Evolutionary conservation across 2,329 filamentous ascomycete species (phyloP).

Genomic region (Chlorencoelia australis): DNA sequence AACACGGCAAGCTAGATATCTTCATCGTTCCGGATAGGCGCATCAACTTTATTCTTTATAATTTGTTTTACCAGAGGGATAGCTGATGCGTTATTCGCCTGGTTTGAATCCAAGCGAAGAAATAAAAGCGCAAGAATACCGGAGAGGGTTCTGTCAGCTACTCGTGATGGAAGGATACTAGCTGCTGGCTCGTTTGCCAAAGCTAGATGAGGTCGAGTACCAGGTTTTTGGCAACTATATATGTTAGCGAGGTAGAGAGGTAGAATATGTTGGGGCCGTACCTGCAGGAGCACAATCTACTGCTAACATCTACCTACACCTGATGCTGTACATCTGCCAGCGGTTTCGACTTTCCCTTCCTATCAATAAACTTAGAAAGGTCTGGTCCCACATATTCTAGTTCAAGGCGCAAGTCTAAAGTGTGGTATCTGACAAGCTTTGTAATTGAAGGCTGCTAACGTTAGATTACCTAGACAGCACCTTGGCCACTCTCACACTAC

Average conservation of each 20-base stretch:
- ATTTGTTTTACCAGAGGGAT: constrained; percentile 13
- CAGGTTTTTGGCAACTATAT: constrained; percentile 2
- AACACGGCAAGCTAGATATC: constrained; percentile 13
- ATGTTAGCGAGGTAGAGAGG: constrained; percentile 2
- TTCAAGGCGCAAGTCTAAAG: constrained; percentile 6
- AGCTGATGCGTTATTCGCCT: constrained; percentile 10
- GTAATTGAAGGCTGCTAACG: constrained; percentile 8
- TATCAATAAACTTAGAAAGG: constrained; percentile 8
- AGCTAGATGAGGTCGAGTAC: constrained; percentile 5
- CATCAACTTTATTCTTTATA: constrained; percentile 11
- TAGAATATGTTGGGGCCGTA: constrained; percentile 5
- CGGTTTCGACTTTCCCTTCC: constrained; percentile 5
- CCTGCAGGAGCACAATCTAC: constrained; percentile 1
- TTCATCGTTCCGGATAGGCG: constrained; percentile 11
- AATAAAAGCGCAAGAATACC: constrained; percentile 13
- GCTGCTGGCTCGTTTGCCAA: constrained; percentile 6
- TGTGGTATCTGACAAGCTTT: constrained; percentile 7
- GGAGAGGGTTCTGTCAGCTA: constrained; percentile 12
- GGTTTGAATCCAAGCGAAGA: constrained; percentile 10
- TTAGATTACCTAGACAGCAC: background rate
- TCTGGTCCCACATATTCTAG: constrained; percentile 9
- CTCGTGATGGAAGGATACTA: constrained; percentile 6
- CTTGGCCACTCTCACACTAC: background rate
- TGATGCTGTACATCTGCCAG: constrained; percentile 4
- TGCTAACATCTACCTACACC: constrained; percentile 10